A percentile compares a stretch with the other conserved stretches of the same genome.
Conservation (phyloP, 164 flowering plant species). For the Macadamia tetraphylla region DNA sequence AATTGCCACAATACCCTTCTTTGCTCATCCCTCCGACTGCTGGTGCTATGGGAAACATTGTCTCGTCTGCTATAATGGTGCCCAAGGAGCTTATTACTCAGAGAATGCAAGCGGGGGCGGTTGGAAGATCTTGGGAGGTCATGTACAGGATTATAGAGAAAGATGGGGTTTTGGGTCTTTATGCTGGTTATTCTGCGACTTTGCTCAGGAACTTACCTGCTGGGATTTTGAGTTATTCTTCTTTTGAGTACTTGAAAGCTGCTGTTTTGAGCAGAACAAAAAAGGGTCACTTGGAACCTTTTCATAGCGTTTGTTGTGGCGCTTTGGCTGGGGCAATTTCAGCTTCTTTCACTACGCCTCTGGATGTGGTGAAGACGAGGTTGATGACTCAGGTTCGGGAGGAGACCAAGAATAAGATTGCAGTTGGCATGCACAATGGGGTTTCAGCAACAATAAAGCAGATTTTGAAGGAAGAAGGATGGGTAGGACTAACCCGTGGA, state of each 20-base stretch:
- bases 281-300: constrained; percentile 52
- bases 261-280: constrained; percentile 62
- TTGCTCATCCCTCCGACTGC: constrained; percentile 87
- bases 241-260: constrained; percentile 89
- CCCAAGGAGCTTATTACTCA: constrained; percentile 93
- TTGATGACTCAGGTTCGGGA: constrained; percentile 88
- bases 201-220: constrained; percentile 90
- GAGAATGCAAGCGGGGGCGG: constrained; percentile 90
- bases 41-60: constrained; percentile 96
- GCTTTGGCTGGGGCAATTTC: constrained; percentile 97
- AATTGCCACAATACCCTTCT: constrained; percentile 45
- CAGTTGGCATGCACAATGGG: constrained; percentile 52
- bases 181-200: constrained; percentile 92
- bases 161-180: constrained; percentile 87
- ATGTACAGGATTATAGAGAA: constrained; percentile 61
- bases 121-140: constrained; percentile 87
- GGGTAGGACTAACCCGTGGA: constrained; percentile 80
- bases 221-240: constrained; percentile 91
- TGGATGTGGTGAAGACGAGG: constrained; percentile 96
- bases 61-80: constrained; percentile 94
- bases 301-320: constrained; percentile 85
- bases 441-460: constrained; percentile 54
- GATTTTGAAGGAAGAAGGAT: constrained; percentile 88
- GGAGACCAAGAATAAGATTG: constrained; percentile 41
- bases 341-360: constrained; percentile 76